Percentiles rank a stretch among this genome's conserved stretches.
These are phyloP conservation scores for Scedosporium dehoogii DNA, from an alignment of 2,329 filamentous ascomycete genomes.

Conservation along the genomic window DNA sequence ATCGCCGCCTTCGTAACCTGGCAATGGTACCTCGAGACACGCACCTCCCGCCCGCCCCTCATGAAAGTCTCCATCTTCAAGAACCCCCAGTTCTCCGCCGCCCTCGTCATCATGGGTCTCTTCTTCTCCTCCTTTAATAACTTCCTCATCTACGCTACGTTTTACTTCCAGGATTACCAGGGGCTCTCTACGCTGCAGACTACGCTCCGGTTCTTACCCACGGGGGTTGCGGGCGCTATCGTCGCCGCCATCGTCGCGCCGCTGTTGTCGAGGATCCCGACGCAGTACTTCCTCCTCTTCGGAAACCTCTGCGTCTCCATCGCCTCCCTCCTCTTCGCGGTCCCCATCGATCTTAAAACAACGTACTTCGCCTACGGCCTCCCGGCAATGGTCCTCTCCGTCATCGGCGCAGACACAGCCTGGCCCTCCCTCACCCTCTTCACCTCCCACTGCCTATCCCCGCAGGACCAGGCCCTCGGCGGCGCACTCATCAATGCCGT, in stretches of 20 bases:
- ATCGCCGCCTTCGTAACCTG: constrained; percentile 48
- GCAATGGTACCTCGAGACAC: constrained; percentile 50
- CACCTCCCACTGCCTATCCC: constrained; percentile 50
- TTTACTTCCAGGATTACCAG: constrained; percentile 61
- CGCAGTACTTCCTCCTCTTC: constrained; percentile 45
- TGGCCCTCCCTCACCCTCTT: constrained; percentile 59
- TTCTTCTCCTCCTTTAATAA: constrained; percentile 63
- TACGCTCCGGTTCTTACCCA: constrained; percentile 58
- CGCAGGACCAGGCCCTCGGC: constrained; percentile 56
- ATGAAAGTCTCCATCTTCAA: constrained; percentile 58
- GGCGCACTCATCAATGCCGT: constrained; percentile 59
- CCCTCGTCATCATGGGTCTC: constrained; percentile 54
- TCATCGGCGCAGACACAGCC: constrained; percentile 56
- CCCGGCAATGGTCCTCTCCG: constrained; percentile 54
- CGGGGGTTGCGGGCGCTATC: constrained; percentile 48
- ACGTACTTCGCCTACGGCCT: constrained; percentile 60
- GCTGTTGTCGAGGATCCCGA: constrained; percentile 47
- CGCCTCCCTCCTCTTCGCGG: constrained; percentile 50
- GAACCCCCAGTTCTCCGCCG: constrained; percentile 48
- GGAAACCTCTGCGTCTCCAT: constrained; percentile 47
- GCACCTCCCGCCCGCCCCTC: constrained; percentile 17
- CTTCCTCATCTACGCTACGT: constrained; percentile 57
- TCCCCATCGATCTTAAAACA: constrained; percentile 49
- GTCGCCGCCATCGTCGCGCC: constrained; percentile 45
- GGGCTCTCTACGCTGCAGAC: constrained; percentile 53